phyloP scores from a whole-genome alignment of 768 basidiomycete genomes.

The Tulasnella sp. region DNA sequence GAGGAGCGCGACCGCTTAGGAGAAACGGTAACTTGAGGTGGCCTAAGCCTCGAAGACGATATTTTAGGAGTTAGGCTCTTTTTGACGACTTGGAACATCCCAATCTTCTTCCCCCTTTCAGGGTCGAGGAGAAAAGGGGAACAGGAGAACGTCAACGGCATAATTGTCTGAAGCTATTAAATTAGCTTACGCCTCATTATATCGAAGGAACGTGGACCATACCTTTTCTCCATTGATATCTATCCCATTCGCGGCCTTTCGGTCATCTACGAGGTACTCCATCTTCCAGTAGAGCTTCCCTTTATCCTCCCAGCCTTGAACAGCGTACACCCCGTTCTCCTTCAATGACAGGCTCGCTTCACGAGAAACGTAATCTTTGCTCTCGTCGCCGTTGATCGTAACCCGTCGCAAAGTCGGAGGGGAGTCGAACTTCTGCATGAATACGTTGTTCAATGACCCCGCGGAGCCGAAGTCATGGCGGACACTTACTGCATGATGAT shows the following conservation, averaged over 20 bases:
- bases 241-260: slow-evolving; percentile 46
- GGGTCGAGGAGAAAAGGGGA: slow-evolving; percentile 62
- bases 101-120: slow-evolving; percentile 60
- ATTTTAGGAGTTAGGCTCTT: slow-evolving; percentile 67
- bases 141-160: slow-evolving; percentile 70
- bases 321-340: slow-evolving; percentile 68
- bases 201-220: slow-evolving; percentile 7
- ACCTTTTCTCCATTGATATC: slow-evolving; percentile 62
- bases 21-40: slow-evolving; percentile 16
- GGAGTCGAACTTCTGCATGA: slow-evolving; percentile 35
- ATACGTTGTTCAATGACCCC: background rate
- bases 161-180: slow-evolving; percentile 42
- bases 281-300: slow-evolving; percentile 66
- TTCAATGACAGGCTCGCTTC: slow-evolving; percentile 69
- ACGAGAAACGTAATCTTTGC: slow-evolving; percentile 68
- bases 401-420: slow-evolving; percentile 68
- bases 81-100: slow-evolving; percentile 64
- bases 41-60: slow-evolving; percentile 50
- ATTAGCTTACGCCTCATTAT: background rate
- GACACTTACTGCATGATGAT: slow-evolving; percentile 67
- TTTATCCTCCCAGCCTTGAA: slow-evolving; percentile 59
- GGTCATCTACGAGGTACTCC: slow-evolving; percentile 70
- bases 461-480: slow-evolving; percentile 28
- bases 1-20: background rate
- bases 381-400: slow-evolving; percentile 61